Evolutionary conservation across 2,329 filamentous ascomycete genomes (phyloP).

Genomic region (Ophiostoma tasmaniense): DNA sequence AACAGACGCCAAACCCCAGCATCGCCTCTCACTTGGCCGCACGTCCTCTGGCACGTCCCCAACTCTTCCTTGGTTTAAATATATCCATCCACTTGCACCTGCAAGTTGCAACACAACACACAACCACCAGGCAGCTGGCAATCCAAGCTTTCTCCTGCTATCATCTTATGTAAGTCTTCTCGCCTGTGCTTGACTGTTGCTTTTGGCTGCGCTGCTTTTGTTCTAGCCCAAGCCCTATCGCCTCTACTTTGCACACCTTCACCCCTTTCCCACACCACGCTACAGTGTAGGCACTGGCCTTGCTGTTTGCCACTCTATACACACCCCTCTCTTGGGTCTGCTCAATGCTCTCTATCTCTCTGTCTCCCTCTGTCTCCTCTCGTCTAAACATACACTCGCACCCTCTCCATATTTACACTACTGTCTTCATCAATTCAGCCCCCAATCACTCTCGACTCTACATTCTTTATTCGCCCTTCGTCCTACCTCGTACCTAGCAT

Average conservation of each 20-base stretch:
- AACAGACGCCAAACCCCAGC: neutral
- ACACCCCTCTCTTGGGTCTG: neutral
- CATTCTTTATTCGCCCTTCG: neutral
- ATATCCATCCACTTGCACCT: neutral
- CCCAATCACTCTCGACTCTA: neutral
- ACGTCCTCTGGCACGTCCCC: neutral
- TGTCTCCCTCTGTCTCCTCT: neutral
- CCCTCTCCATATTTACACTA: neutral
- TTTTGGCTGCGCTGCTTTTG: neutral
- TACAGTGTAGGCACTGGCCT: neutral
- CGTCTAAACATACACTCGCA: neutral
- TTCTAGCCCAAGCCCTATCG: neutral
- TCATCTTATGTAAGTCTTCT: neutral
- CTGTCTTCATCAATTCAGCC: neutral
- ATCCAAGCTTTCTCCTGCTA: neutral
- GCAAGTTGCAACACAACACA: neutral
- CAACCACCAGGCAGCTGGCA: neutral
- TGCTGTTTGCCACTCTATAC: neutral
- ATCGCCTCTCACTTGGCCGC: neutral
- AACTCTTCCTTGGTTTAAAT: neutral
- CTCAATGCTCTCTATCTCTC: neutral
- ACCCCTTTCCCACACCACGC: neutral
- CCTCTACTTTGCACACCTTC: neutral
- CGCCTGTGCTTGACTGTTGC: neutral
- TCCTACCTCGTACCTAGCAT: neutral